Conservation (phyloP, 2,329 filamentous ascomycete species). For the Stagonosporopsis tanaceti region DNA sequence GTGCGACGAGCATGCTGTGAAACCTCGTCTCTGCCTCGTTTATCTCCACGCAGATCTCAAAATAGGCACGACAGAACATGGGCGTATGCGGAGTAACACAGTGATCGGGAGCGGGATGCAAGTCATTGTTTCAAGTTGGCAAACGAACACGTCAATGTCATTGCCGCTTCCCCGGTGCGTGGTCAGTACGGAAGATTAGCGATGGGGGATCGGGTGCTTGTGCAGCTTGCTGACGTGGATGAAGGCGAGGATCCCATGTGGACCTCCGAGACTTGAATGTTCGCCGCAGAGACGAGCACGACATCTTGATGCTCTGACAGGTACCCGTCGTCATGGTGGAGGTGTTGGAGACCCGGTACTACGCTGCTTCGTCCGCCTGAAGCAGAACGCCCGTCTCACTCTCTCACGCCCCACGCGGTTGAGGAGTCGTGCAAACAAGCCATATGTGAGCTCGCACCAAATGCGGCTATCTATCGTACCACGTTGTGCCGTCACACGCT, state of each 20-base stretch:
- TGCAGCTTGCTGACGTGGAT: slow-evolving; percentile 9
- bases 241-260: slow-evolving; percentile 5
- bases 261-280: slow-evolving; percentile 9
- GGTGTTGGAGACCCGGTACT: slow-evolving; percentile 3
- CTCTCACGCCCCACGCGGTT: slow-evolving; percentile 4
- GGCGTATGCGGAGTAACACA: slow-evolving; percentile 30
- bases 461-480: slow-evolving; percentile 12
- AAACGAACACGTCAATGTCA: slow-evolving; percentile 11
- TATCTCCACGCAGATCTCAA: slow-evolving; percentile 38
- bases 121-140: slow-evolving; percentile 26
- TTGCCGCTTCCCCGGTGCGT: slow-evolving; percentile 24
- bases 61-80: slow-evolving; percentile 41
- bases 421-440: slow-evolving; percentile 21
- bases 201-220: slow-evolving; percentile 8
- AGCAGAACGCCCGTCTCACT: slow-evolving; percentile 8
- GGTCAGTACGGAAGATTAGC: slow-evolving; percentile 11
- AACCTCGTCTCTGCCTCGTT: slow-evolving; percentile 19
- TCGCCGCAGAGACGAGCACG: slow-evolving; percentile 2
- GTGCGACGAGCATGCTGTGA: slow-evolving; percentile 23
- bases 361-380: background rate
- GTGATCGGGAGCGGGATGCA: slow-evolving; percentile 27
- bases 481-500: slow-evolving; percentile 11
- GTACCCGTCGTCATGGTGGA: background rate
- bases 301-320: slow-evolving; percentile 1
- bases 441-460: slow-evolving; percentile 23